Conservation (phyloP, 1,284 basidiomycete genomes). For the Tilletia walkeri region DNA sequence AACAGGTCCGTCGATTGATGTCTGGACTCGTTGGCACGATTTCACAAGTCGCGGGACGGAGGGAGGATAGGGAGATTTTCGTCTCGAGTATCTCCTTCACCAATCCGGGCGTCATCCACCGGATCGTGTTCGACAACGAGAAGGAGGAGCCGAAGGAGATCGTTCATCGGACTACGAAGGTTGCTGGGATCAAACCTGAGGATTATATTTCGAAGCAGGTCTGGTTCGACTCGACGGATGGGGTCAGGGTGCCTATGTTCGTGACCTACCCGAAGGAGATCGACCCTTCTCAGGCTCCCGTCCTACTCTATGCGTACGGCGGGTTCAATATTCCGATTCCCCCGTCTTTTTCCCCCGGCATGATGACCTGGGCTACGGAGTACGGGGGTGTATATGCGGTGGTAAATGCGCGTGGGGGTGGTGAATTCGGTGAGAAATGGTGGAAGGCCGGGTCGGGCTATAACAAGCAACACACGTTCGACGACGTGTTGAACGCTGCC, state of each 20-base stretch:
- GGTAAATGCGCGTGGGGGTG: constrained; percentile 67
- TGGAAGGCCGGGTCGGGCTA: constrained; percentile 49
- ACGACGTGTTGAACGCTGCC: constrained; percentile 64
- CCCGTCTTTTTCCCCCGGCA: constrained; percentile 70
- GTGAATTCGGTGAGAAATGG: constrained; percentile 74
- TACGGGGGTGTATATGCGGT: constrained; percentile 74
- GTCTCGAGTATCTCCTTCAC: constrained; percentile 70
- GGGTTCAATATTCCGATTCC: constrained; percentile 65
- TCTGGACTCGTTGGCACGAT: constrained; percentile 70
- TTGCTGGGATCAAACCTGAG: constrained; percentile 68
- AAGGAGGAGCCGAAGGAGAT: constrained; percentile 59
- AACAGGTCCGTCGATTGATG: constrained; percentile 64
- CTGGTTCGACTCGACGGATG: constrained; percentile 67
- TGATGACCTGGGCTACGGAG: constrained; percentile 73
- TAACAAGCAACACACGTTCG: constrained; percentile 67
- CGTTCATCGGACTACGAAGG: constrained; percentile 65
- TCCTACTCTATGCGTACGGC: constrained; percentile 70
- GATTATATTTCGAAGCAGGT: constrained; percentile 74
- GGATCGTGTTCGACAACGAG: constrained; percentile 37
- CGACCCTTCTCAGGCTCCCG: constrained; percentile 75
- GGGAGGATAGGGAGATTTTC: constrained; percentile 69
- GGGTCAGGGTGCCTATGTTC: constrained; percentile 81
- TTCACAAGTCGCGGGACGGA: constrained; percentile 61
- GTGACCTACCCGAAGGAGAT: constrained; percentile 71
- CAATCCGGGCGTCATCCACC: constrained; percentile 66